Percentiles rank a stretch among this genome's conserved stretches.
Evolutionary conservation across 768 basidiomycete species (phyloP).

Genomic region (Thelephora ganbajun): DNA sequence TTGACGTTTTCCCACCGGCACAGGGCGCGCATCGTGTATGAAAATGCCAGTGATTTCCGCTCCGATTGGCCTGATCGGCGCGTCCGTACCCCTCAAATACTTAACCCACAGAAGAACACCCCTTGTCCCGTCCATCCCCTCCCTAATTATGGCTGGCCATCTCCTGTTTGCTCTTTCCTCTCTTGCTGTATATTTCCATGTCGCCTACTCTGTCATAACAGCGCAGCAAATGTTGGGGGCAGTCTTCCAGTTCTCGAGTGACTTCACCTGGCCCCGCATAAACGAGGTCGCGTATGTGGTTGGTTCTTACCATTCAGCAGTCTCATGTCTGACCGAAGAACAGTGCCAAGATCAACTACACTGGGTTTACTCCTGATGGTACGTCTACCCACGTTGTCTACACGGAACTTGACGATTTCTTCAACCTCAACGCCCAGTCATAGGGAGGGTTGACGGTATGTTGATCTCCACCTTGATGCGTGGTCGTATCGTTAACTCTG

Average conservation of each 20-base stretch:
- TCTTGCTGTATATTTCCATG: neutral
- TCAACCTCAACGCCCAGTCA: neutral
- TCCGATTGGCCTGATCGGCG: too few species aligned
- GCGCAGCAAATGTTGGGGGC: neutral
- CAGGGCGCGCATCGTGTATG: too few species aligned
- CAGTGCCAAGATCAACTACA: neutral
- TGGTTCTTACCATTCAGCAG: neutral
- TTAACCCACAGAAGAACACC: neutral
- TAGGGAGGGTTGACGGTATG: neutral
- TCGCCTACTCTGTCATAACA: neutral
- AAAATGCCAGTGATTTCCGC: too few species aligned
- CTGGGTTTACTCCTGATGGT: neutral
- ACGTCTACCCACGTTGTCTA: too few species aligned
- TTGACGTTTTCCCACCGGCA: too few species aligned
- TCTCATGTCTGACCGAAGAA: neutral
- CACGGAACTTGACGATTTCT: too few species aligned
- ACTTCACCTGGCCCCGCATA: neutral
- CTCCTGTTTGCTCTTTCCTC: neutral
- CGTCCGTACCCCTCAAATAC: too few species aligned
- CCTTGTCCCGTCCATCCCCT: neutral
- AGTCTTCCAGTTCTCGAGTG: neutral
- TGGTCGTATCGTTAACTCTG: neutral
- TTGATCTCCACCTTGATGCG: neutral
- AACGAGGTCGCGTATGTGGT: neutral
- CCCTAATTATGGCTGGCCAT: neutral